Conservation (phyloP, 441 rosid species). For the Flueggea neowawraea region DNA sequence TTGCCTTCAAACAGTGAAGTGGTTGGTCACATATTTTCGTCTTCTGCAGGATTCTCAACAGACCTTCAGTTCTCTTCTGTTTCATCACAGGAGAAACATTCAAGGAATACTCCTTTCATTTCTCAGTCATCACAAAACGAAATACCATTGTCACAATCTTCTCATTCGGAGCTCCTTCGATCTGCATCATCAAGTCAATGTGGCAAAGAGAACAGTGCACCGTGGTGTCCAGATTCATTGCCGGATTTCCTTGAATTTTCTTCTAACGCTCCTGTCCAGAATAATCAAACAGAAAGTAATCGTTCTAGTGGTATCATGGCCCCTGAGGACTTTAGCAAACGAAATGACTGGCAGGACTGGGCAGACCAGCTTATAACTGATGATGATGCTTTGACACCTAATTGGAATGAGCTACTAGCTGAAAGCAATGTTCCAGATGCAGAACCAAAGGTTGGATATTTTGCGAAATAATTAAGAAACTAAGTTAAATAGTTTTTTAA, state of each 20-base stretch:
- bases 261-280: constrained; percentile 29
- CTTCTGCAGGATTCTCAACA: constrained; percentile 69
- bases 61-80: constrained; percentile 69
- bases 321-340: constrained; percentile 61
- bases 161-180: constrained; percentile 35
- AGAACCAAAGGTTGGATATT: constrained; percentile 64
- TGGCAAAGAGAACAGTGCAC: constrained; percentile 37
- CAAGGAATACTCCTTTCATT: constrained; percentile 39
- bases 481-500: constrained; percentile 5
- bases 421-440: constrained; percentile 44
- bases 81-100: constrained; percentile 42
- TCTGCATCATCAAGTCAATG: constrained; percentile 35
- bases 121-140: constrained; percentile 42
- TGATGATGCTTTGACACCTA: constrained; percentile 58
- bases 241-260: constrained; percentile 47
- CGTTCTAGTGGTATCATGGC: constrained; percentile 41
- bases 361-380: constrained; percentile 88
- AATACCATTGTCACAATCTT: constrained; percentile 23
- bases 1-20: constrained; percentile 49
- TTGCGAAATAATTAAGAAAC: constrained; percentile 6
- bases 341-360: constrained; percentile 94
- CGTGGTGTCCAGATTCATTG: constrained; percentile 52
- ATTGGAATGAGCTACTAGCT: constrained; percentile 73
- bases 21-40: constrained; percentile 76
- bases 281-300: constrained; percentile 46